A percentile compares a stretch with the other conserved stretches of the same genome.
These are phyloP conservation scores for Dactylonectria macrodidyma DNA, from an alignment of 2,329 filamentous ascomycete species.

Conservation along the genomic window DNA sequence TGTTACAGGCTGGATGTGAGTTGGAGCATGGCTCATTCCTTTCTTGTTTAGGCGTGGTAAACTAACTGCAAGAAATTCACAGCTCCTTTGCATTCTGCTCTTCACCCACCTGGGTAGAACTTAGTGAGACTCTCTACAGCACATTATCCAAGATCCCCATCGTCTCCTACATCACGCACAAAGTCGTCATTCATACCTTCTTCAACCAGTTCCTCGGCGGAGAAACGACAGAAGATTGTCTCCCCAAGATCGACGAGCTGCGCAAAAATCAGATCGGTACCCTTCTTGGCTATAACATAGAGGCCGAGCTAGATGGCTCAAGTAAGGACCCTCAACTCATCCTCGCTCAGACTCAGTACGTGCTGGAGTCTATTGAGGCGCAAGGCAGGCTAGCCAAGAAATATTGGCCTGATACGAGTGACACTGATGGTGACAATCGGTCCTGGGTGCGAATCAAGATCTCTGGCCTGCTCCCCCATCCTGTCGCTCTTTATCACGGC, in stretches of 20 bases:
- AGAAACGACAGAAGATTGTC: constrained; percentile 29
- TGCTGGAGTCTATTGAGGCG: constrained; percentile 36
- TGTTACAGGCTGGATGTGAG: constrained; percentile 26
- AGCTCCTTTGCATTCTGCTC: constrained; percentile 42
- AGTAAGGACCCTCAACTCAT: constrained; percentile 42
- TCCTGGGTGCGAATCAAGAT: constrained; percentile 40
- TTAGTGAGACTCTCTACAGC: constrained; percentile 38
- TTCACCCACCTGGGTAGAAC: constrained; percentile 38
- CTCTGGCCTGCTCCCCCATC: constrained; percentile 38
- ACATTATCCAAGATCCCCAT: constrained; percentile 33
- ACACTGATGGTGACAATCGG: constrained; percentile 33
- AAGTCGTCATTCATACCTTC: constrained; percentile 35
- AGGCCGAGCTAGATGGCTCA: constrained; percentile 38
- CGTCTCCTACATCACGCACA: constrained; percentile 33
- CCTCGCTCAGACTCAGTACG: constrained; percentile 31
- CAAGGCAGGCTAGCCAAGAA: constrained; percentile 35
- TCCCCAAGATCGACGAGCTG: constrained; percentile 37
- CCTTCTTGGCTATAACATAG: constrained; percentile 42
- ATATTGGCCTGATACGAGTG: constrained; percentile 23
- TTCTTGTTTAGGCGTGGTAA: not conserved
- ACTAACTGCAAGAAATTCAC: not conserved
- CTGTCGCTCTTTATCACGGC: constrained; percentile 30
- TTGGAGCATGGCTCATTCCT: not conserved
- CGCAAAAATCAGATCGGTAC: constrained; percentile 32
- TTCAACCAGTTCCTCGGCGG: constrained; percentile 42